Base-by-base conservation (phyloP, 1,139 yeast genomes). In the Saccharomyces hybrid region DNA sequence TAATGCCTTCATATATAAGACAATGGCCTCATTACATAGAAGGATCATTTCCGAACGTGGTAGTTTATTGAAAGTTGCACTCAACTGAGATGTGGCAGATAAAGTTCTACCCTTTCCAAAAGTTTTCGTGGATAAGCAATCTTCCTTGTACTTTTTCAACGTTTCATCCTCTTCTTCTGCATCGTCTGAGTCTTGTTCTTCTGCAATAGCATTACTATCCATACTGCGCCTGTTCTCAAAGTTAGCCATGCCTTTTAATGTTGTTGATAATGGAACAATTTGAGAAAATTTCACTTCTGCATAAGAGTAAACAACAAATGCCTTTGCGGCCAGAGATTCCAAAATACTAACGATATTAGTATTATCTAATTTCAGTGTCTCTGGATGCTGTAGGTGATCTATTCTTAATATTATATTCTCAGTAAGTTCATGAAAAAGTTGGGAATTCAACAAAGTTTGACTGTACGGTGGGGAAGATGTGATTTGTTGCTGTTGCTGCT, bases 261-360 rank as follows among this genome's bases (percentile, higher is more conserved):
- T 81, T 1, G 90, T 90, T 1, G 93, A 88, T 29, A 83, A 77
- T 3, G 96, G 96, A 31, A 86, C 80, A 60, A 90, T 75, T 70
- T 91, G 97, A 52, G 86, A 78, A 65, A 85, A 89, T 70, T 93
- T 93, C 27, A 90, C 91, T 61, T 90, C 97, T 0, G 98, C 98
- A 74, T 86, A 90, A 46, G 90, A 75, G 61, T 85, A 84, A 25
- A 93, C 84, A 0, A 95, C 96, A 68, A 89, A 95, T 0, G 97
- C 89, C 73, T 89, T 89, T 1, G 96, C 89, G 3, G 96, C 89
- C 52, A 89, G 73, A 2, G 83, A 78, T 68, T 91, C 97, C 56
- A 93, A 74, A 54, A 77, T 78, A 50, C 72, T 65, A 14, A 82
- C 69, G 29, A 82, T 73, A 7, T 57, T 52, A 58, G 55, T 54